Percentiles rank a stretch among this genome's conserved stretches.
Conservation (phyloP, 2,329 filamentous ascomycete genomes). For the Penicillium sp. region DNA sequence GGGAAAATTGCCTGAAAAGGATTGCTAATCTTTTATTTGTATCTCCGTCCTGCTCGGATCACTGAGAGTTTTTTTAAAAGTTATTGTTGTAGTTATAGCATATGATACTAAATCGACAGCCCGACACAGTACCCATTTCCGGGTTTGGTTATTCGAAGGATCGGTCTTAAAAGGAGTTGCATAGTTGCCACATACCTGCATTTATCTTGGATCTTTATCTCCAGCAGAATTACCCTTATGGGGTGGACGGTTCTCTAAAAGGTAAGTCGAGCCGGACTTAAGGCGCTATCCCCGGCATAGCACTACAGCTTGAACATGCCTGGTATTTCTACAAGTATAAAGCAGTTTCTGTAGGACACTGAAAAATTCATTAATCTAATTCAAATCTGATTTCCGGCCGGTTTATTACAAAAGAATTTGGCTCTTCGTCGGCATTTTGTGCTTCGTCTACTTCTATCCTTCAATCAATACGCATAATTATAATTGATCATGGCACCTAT, state of each 20-base stretch:
- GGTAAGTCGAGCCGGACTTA: background rate
- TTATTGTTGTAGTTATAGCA: too few relatives aligned
- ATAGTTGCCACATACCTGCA: background rate
- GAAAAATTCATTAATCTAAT: background rate
- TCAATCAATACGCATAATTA: background rate
- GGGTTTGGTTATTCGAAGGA: too few relatives aligned
- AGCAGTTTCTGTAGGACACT: background rate
- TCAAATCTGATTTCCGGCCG: too few relatives aligned
- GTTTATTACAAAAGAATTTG: too few relatives aligned
- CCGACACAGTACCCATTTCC: too few relatives aligned
- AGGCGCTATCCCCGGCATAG: background rate
- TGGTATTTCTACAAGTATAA: background rate
- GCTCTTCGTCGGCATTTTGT: background rate
- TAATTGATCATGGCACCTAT: conserved; percentile 3
- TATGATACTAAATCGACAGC: too few relatives aligned
- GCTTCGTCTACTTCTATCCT: background rate
- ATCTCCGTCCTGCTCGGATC: too few relatives aligned
- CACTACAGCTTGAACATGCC: background rate
- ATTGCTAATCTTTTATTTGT: too few relatives aligned
- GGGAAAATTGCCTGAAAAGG: too few relatives aligned
- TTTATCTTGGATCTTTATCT: background rate
- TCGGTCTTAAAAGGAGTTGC: too few relatives aligned
- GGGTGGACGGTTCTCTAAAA: background rate
- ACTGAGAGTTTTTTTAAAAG: too few relatives aligned
- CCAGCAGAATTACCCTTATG: background rate